A percentile compares a stretch with the other conserved stretches of the same genome.
phyloP scores from a whole-genome alignment of 805 yeast genomes.

The Starmerella etchellsii region DNA sequence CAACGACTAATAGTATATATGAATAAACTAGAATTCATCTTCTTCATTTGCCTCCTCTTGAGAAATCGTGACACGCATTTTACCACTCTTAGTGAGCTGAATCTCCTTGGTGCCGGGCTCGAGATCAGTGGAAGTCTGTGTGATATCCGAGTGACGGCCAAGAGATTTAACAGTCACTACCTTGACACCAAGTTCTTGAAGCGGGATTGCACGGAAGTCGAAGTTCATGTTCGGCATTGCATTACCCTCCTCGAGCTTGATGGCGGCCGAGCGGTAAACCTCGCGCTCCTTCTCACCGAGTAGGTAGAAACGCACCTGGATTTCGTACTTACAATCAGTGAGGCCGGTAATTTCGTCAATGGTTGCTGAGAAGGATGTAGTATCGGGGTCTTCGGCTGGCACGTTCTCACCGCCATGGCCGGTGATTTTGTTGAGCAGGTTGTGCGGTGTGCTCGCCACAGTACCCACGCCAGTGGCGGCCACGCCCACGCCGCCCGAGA shows the following conservation, averaged over 20 bases:
- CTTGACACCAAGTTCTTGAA: conserved; percentile 45
- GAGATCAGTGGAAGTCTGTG: conserved; percentile 38
- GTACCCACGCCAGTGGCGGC: conserved; percentile 39
- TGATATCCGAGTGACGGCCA: conserved; percentile 57
- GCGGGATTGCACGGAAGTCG: conserved; percentile 54
- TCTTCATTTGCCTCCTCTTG: too few species aligned
- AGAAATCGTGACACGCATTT: conserved; percentile 3
- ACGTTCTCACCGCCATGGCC: conserved; percentile 14
- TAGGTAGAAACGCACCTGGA: conserved; percentile 38
- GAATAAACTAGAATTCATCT: too few species aligned
- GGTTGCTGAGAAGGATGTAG: conserved; percentile 12
- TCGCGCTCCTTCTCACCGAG: conserved; percentile 37
- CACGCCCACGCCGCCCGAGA: conserved; percentile 29
- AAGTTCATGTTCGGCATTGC: conserved; percentile 31
- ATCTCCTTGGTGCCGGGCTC: conserved; percentile 29
- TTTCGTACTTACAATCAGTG: conserved; percentile 20
- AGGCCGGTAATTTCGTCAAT: conserved; percentile 19
- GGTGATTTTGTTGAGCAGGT: conserved; percentile 32
- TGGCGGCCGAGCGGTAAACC: conserved; percentile 49
- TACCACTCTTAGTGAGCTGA: conserved; percentile 9
- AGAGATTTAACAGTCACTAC: conserved; percentile 58
- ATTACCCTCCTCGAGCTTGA: conserved; percentile 38
- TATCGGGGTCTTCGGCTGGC: conserved; percentile 12
- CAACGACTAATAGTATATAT: too few species aligned
- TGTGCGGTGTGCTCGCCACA: conserved; percentile 27